phyloP scores from a whole-genome alignment of 805 yeast genomes.

The Starmerella vitae region DNA sequence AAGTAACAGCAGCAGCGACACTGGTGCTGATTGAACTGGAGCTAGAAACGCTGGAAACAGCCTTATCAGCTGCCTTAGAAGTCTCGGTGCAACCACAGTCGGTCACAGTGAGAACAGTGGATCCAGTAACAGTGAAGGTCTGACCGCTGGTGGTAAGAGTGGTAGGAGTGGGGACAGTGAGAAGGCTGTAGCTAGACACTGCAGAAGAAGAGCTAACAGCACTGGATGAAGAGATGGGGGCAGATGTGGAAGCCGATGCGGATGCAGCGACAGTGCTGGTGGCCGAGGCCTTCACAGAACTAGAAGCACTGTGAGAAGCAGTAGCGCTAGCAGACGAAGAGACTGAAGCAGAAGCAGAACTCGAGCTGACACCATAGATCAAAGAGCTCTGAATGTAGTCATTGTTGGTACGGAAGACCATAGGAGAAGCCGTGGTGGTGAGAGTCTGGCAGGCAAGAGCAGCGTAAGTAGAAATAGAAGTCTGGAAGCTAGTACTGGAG shows the following conservation, averaged over 20 bases:
- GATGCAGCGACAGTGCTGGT: background rate
- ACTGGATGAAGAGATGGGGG: background rate
- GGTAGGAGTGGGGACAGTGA: constrained; percentile 2
- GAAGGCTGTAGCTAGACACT: constrained; percentile 23
- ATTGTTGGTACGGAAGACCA: background rate
- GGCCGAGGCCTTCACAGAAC: background rate
- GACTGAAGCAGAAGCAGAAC: background rate
- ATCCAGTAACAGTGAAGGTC: constrained; percentile 5
- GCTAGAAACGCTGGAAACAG: no score
- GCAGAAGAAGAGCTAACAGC: constrained; percentile 6
- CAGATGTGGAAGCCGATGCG: constrained; percentile 23
- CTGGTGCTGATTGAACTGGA: background rate
- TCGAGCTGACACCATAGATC: background rate
- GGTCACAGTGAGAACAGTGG: constrained; percentile 7
- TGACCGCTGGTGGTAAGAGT: constrained; percentile 1
- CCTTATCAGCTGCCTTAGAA: no score
- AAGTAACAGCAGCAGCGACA: no score
- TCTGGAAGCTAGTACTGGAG: constrained; percentile 1
- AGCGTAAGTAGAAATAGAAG: background rate
- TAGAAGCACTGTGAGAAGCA: background rate
- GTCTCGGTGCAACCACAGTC: constrained; percentile 12
- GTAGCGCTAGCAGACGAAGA: background rate
- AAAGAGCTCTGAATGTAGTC: background rate
- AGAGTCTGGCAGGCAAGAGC: background rate
- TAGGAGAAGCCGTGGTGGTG: background rate